Conservation (phyloP, 192 early-diverging fungal species). For the Coemansia biformis region DNA sequence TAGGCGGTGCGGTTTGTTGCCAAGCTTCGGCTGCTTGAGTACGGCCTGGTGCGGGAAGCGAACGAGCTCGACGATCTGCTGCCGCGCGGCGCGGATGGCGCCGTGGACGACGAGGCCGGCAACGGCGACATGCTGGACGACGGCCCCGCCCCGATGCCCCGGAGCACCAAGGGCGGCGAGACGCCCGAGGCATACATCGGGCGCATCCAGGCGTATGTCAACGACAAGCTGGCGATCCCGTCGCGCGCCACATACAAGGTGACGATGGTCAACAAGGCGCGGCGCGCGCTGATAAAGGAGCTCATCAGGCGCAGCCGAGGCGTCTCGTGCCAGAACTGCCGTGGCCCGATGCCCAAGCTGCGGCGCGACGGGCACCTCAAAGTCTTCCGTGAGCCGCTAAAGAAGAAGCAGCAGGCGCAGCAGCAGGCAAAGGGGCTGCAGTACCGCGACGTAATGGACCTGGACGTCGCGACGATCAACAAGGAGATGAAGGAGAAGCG, state of each 20-base stretch:
- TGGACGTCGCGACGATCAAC: conserved; percentile 15
- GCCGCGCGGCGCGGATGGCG: conserved; percentile 34
- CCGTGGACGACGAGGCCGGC: conserved; percentile 45
- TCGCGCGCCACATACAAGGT: conserved; percentile 38
- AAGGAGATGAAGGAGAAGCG: conserved; percentile 20
- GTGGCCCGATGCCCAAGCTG: conserved; percentile 59
- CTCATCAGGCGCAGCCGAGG: conserved; percentile 31
- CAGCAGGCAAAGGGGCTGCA: conserved; percentile 59
- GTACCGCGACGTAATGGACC: conserved; percentile 34
- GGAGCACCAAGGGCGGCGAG: conserved; percentile 21
- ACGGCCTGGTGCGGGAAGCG: conserved; percentile 82
- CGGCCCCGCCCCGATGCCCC: neutral
- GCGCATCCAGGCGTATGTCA: conserved; percentile 59
- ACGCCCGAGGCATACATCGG: conserved; percentile 56
- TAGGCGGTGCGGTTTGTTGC: conserved; percentile 56
- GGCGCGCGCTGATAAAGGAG: conserved; percentile 41
- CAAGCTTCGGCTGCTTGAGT: conserved; percentile 79
- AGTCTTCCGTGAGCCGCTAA: conserved; percentile 73
- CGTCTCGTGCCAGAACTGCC: conserved; percentile 64
- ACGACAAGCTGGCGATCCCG: conserved; percentile 20
- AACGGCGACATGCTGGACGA: conserved; percentile 4
- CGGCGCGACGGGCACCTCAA: conserved; percentile 78
- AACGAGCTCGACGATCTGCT: conserved; percentile 67
- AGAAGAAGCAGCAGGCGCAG: conserved; percentile 55
- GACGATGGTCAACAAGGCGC: conserved; percentile 43